Base-by-base conservation (phyloP, 2,329 filamentous ascomycete species). In the Emmonsiellopsis sp. region DNA sequence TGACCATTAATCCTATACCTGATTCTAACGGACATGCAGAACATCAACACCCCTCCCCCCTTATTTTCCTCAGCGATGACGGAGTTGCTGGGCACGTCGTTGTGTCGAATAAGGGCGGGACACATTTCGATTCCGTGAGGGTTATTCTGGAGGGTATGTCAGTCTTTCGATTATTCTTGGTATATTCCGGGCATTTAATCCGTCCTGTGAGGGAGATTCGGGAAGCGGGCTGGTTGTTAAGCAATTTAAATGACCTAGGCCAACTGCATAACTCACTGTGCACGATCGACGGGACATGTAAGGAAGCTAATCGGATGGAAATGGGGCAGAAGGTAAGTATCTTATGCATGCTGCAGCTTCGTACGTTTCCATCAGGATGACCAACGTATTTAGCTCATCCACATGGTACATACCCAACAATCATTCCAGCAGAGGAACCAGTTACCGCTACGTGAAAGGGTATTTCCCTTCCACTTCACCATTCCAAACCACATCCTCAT, bases 401-500 rank as follows among this genome's bases (percentile, higher is more conserved):
- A 45, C 27, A 53, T 27, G 39, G 21, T 27, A 27, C 21, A 27
- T 27, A 27, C 21, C 21, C 40, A 51, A 50, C 33, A 17, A 27
- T 50, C 37, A n/a, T 39, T 42, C 14, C 40, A 50, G 13, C 33
- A 17, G 44, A 14, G 39, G 36, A 51, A 44, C 39, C 21, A 42
- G 17, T 21, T 34, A 21, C 31, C 32, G 32, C 14, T 27, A 27
- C 37, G 37, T 36, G 39, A 31, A 52, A 45, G 14, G 31, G 17
- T 50, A 33, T 49, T 53, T 7, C 52, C 45, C 27, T 53, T 53
- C 47, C 46, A 43, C 11, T 53, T 53, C 46, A 39, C 47, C 14
- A 37, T 51, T 17, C 52, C 52, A 27, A 48, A 34, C n/a, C 45
- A 53, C 17, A 50, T 53, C 52, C 46, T 53, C 17, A 53, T 48